Conservation (phyloP, 768 basidiomycete species). For the Lactarius hatsudake region DNA sequence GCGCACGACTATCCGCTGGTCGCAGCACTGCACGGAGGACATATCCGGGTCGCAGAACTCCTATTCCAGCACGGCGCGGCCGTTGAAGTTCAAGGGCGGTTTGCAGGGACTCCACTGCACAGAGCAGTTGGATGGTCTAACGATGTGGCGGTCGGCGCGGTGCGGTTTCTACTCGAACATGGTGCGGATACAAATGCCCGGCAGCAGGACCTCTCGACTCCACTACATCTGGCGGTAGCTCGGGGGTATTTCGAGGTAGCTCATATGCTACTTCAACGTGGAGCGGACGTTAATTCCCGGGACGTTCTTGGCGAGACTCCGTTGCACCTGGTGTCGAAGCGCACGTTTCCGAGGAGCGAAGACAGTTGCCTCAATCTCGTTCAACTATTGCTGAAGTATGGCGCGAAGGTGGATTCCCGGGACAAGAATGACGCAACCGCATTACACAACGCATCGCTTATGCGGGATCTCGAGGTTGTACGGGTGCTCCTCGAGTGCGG, state of each 20-base stretch:
- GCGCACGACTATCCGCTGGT: not conserved
- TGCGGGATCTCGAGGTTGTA: not conserved
- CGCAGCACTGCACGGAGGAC: not conserved
- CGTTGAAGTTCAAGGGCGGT: not conserved
- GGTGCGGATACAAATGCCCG: not conserved
- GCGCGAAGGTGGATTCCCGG: not conserved
- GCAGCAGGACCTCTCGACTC: not conserved
- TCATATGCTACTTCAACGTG: not conserved
- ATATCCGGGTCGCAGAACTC: not conserved
- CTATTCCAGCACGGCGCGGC: not conserved
- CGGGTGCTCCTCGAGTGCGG: not conserved
- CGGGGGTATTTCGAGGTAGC: not conserved
- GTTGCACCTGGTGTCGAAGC: not conserved
- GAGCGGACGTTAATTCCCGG: not conserved
- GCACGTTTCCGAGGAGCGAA: not conserved
- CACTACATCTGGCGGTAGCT: not conserved
- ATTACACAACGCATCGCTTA: not conserved
- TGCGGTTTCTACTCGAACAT: not conserved
- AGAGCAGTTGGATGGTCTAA: not conserved
- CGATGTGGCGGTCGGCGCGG: not conserved
- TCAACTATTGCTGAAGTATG: not conserved
- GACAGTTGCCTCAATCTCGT: not conserved
- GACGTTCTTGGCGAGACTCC: not conserved
- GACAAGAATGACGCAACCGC: not conserved
- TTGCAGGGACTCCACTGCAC: not conserved